A percentile compares a stretch with the other conserved stretches of the same genome.
These are phyloP conservation scores for Pichia insulana DNA, from an alignment of 805 yeast species.

Conservation along the genomic window DNA sequence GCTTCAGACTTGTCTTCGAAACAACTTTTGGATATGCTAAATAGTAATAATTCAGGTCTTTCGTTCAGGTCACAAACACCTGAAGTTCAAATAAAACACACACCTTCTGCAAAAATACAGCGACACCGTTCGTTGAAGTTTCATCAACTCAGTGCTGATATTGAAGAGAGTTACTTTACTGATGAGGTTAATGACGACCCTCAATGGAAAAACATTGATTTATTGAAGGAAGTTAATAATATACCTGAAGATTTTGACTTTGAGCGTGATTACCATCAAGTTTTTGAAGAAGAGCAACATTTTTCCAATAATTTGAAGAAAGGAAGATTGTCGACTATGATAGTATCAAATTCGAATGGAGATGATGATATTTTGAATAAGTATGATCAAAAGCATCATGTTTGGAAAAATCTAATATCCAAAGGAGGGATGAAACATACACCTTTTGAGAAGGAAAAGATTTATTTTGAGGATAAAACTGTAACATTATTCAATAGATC, in stretches of 20 bases:
- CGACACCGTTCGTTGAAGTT: constrained; percentile 7
- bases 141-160: constrained; percentile 10
- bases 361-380: neutral
- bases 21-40: constrained; percentile 3
- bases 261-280: constrained; percentile 6
- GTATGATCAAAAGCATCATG: neutral
- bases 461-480: constrained; percentile 21
- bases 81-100: constrained; percentile 1
- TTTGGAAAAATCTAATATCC: constrained; percentile 6
- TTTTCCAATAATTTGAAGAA: neutral
- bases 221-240: constrained; percentile 28
- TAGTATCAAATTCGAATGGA: neutral
- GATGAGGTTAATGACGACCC: neutral
- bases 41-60: neutral
- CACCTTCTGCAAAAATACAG: neutral
- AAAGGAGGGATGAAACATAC: neutral
- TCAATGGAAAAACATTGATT: constrained; percentile 5
- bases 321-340: constrained; percentile 1
- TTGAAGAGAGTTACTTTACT: constrained; percentile 2
- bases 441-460: constrained; percentile 4
- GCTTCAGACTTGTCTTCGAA: neutral
- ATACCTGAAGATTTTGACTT: constrained; percentile 31
- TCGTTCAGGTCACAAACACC: neutral
- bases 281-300: neutral
- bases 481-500: constrained; percentile 25